Evolutionary conservation across 208 protist genomes (phyloP).

Genomic region (Tritrichomonas musculus): DNA sequence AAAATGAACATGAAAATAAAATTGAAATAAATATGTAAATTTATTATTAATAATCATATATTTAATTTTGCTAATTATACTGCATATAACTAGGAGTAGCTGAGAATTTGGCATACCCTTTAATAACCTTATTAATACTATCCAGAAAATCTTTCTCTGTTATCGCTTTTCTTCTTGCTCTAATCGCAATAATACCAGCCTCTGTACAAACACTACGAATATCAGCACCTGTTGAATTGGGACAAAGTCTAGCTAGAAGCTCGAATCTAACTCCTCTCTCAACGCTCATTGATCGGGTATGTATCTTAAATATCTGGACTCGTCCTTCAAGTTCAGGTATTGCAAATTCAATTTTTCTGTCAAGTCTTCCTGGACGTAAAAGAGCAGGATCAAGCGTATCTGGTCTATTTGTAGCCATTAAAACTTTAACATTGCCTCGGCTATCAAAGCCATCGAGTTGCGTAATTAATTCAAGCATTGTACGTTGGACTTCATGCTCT

Average conservation of each 20-base stretch:
- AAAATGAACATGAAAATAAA: too few species aligned
- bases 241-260: conserved; percentile 93
- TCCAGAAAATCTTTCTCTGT: conserved; percentile 97
- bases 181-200: conserved; percentile 99
- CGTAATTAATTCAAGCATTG: conserved; percentile 99
- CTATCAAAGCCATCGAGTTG: conserved; percentile 99
- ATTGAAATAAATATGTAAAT: too few species aligned
- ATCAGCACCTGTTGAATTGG: conserved; percentile 83
- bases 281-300: conserved; percentile 89
- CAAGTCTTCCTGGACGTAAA: conserved; percentile 94
- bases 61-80: too few species aligned
- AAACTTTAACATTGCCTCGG: conserved; percentile 95
- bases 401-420: conserved; percentile 99
- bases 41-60: too few species aligned
- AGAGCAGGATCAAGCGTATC: conserved; percentile 99
- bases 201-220: conserved; percentile 93
- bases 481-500: conserved; percentile 96
- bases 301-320: conserved; percentile 89
- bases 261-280: conserved; percentile 88
- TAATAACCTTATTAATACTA: conserved; percentile 99
- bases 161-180: conserved; percentile 91
- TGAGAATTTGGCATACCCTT: conserved; percentile 98
- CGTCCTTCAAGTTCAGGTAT: conserved; percentile 94
- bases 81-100: conserved; percentile 99
- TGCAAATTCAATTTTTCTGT: conserved; percentile 96